Evolutionary conservation across 805 yeast species (phyloP).

Genomic region (Yamadazyma paraphyllophila): DNA sequence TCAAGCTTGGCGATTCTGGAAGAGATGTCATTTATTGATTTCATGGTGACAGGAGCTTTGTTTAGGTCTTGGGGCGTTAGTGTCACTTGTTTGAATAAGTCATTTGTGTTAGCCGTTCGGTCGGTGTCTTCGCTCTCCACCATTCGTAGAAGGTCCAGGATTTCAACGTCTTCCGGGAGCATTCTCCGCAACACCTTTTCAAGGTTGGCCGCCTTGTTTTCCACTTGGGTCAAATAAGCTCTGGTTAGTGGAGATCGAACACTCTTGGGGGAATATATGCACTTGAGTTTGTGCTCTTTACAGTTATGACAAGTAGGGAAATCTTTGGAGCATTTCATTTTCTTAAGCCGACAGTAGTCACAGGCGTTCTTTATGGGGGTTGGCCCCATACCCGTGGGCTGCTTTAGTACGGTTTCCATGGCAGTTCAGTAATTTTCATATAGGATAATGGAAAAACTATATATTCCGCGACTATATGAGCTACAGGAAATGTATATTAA

Average conservation of each 20-base stretch:
- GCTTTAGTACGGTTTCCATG: neutral
- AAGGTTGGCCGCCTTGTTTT: conserved; percentile 39
- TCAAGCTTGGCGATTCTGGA: conserved; percentile 12
- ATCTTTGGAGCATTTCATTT: conserved; percentile 78
- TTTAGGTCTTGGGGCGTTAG: conserved; percentile 18
- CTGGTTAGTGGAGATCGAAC: conserved; percentile 81
- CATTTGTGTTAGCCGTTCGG: conserved; percentile 6
- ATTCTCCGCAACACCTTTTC: conserved; percentile 32
- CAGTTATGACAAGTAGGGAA: conserved; percentile 77
- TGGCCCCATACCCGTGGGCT: neutral
- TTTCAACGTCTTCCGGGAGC: conserved; percentile 27
- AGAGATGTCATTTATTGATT: conserved; percentile 17
- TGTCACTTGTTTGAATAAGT: conserved; percentile 15
- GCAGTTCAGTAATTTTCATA: neutral
- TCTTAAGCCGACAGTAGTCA: conserved; percentile 78
- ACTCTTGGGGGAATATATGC: conserved; percentile 74
- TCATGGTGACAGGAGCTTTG: conserved; percentile 16
- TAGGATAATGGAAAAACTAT: neutral
- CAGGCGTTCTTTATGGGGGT: conserved; percentile 43
- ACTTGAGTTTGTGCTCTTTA: conserved; percentile 68
- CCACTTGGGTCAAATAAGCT: conserved; percentile 78
- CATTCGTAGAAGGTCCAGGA: conserved; percentile 19
- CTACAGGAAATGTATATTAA: neutral
- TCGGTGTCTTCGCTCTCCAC: conserved; percentile 12
- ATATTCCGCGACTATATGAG: neutral